Conservation (phyloP, 176 grass and related monocot species). For the Zoysia japonica region DNA sequence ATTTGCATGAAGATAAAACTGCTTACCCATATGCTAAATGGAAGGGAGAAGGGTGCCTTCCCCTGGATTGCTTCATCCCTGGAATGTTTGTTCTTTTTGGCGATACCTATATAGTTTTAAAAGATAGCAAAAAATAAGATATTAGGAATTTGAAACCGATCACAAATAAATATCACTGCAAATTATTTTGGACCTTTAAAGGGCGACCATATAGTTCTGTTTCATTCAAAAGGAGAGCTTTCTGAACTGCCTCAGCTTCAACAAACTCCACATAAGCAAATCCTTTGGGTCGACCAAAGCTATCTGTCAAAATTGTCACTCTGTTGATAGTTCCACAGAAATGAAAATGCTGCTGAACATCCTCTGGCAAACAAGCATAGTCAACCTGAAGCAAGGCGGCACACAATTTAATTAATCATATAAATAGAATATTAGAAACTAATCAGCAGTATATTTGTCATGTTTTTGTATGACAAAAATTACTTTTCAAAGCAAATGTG, state of each 20-base stretch:
- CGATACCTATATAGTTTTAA: slow-evolving; percentile 47
- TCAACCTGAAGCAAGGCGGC: slow-evolving; percentile 62
- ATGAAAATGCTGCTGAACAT: slow-evolving; percentile 81
- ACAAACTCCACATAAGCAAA: slow-evolving; percentile 82
- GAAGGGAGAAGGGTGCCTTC: slow-evolving; percentile 38
- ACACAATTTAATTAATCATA: slow-evolving; percentile 19
- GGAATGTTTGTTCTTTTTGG: slow-evolving; percentile 83
- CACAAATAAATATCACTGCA: neutral
- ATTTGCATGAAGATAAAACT: slow-evolving; percentile 29
- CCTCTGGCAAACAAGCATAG: slow-evolving; percentile 65
- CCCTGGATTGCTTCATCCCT: slow-evolving; percentile 64
- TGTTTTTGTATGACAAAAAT: slow-evolving; percentile 7
- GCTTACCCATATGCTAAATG: slow-evolving; percentile 70
- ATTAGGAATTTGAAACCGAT: slow-evolving; percentile 7
- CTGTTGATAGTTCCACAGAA: slow-evolving; percentile 73
- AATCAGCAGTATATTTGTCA: neutral
- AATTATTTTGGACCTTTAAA: slow-evolving; percentile 55
- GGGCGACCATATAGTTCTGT: slow-evolving; percentile 64
- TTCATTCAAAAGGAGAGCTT: slow-evolving; percentile 66
- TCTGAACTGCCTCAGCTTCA: slow-evolving; percentile 68
- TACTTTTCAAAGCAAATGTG: neutral
- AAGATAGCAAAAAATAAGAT: slow-evolving; percentile 7
- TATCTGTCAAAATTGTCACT: slow-evolving; percentile 71
- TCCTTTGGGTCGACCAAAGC: slow-evolving; percentile 70
- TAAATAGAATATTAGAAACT: neutral